Conservation (phyloP, 192 early-diverging fungal species). For the Chytriomyces hyalinus region DNA sequence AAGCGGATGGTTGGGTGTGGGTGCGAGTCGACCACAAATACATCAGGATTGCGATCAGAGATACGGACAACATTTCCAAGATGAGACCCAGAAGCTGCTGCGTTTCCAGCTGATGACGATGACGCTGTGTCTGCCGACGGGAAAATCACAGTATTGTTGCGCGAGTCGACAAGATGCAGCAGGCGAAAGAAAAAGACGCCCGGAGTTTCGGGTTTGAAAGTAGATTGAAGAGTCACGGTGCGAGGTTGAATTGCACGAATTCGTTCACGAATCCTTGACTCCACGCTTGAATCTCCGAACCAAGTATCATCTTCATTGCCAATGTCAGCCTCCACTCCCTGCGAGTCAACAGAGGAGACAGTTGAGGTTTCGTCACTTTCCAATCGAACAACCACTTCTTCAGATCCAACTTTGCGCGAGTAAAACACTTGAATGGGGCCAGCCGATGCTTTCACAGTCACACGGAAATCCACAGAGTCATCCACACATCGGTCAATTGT, state of each 20-base stretch:
- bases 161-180: constrained; percentile 43
- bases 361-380: not conserved
- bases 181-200: constrained; percentile 40
- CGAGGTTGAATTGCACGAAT: constrained; percentile 19
- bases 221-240: constrained; percentile 14
- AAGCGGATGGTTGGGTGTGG: constrained; percentile 39
- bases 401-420: not conserved
- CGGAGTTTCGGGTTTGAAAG: constrained; percentile 40
- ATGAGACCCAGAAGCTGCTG: not conserved
- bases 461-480: constrained; percentile 26
- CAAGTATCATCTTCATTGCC: constrained; percentile 1
- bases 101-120: not conserved
- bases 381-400: constrained; percentile 11
- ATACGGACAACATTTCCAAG: constrained; percentile 3
- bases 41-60: constrained; percentile 18
- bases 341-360: not conserved
- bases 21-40: constrained; percentile 43
- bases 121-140: not conserved
- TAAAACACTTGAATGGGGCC: constrained; percentile 11
- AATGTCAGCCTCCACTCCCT: not conserved
- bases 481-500: constrained; percentile 45
- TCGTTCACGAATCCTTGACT: constrained; percentile 4
- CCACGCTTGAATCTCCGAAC: not conserved
- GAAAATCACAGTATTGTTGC: constrained; percentile 50
- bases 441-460: constrained; percentile 18